These are phyloP conservation scores for Yamadazyma sp. DNA, from an alignment of 805 yeast species.

Conservation along the genomic window DNA sequence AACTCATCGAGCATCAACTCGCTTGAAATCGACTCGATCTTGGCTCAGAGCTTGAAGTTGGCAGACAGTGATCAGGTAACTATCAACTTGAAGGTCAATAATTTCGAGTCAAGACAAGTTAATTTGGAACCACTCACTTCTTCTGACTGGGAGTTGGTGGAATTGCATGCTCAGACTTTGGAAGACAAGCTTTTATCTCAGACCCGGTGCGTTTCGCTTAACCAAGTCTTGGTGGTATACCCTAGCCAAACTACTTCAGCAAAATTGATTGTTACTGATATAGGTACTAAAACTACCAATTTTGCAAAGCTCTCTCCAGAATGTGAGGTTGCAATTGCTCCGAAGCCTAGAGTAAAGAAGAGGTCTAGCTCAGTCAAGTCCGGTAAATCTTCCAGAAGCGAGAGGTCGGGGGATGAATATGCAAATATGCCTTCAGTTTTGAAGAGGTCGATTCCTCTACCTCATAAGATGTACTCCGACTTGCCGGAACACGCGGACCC, in stretches of 20 bases:
- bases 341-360: constrained; percentile 40
- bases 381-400: constrained; percentile 20
- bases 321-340: constrained; percentile 77
- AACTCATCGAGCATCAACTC: constrained; percentile 28
- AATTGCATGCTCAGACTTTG: constrained; percentile 71
- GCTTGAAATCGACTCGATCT: constrained; percentile 66
- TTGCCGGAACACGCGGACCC: constrained; percentile 18
- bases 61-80: constrained; percentile 38
- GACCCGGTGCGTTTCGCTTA: constrained; percentile 66
- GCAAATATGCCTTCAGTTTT: constrained; percentile 37
- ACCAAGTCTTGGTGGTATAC: constrained; percentile 64
- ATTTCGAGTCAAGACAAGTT: constrained; percentile 57
- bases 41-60: constrained; percentile 54
- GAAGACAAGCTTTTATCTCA: constrained; percentile 77
- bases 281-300: constrained; percentile 42
- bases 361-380: constrained; percentile 25
- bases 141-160: constrained; percentile 90
- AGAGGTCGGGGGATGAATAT: constrained; percentile 25
- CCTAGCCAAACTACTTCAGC: constrained; percentile 65
- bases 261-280: constrained; percentile 47
- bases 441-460: constrained; percentile 55
- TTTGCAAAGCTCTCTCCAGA: constrained; percentile 59
- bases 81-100: constrained; percentile 48
- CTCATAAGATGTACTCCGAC: constrained; percentile 41
- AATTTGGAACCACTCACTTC: constrained; percentile 74